Conservation (phyloP, 179 eudicot genomes). For the Gypsophila paniculata region DNA sequence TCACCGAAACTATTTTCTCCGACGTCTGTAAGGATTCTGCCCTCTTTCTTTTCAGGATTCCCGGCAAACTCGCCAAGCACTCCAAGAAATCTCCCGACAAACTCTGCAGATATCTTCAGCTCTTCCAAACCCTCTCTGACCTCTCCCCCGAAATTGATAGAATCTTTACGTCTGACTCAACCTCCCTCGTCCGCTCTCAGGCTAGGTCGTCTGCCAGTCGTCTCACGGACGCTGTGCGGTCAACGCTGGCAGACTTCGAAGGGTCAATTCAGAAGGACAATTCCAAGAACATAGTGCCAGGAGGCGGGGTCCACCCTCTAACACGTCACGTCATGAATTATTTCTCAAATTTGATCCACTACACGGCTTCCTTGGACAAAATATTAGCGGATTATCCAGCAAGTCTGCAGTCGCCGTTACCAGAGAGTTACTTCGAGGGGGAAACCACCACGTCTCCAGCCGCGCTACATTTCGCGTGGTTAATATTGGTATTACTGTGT, state of each 20-base stretch:
- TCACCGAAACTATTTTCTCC: conserved; percentile 49
- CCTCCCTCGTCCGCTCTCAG: conserved; percentile 36
- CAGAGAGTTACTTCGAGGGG: conserved; percentile 50
- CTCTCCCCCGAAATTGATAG: conserved; percentile 39
- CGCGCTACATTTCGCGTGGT: conserved; percentile 50
- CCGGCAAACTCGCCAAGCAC: conserved; percentile 50
- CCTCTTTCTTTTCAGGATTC: conserved; percentile 37
- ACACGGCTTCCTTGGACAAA: conserved; percentile 34
- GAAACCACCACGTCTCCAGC: conserved; percentile 29
- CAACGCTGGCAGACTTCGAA: conserved; percentile 50
- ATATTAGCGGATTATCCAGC: conserved; percentile 42
- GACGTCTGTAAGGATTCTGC: conserved; percentile 55
- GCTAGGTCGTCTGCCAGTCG: conserved; percentile 35
- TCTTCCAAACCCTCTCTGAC: conserved; percentile 44
- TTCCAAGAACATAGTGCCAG: conserved; percentile 38
- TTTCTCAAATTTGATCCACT: conserved; percentile 40
- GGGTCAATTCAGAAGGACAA: conserved; percentile 48
- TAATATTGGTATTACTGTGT: conserved; percentile 56
- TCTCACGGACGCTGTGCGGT: conserved; percentile 38
- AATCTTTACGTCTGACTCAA: conserved; percentile 45
- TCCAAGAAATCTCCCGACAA: conserved; percentile 61
- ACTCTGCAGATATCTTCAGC: conserved; percentile 42
- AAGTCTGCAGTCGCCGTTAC: conserved; percentile 37
- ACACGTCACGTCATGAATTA: conserved; percentile 68
- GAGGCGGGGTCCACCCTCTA: conserved; percentile 67